Evolutionary conservation across 768 basidiomycete genomes (phyloP), one percentile per base, ranked within the genome.

Genomic region (Pleurotus citrinopileatus): DNA sequence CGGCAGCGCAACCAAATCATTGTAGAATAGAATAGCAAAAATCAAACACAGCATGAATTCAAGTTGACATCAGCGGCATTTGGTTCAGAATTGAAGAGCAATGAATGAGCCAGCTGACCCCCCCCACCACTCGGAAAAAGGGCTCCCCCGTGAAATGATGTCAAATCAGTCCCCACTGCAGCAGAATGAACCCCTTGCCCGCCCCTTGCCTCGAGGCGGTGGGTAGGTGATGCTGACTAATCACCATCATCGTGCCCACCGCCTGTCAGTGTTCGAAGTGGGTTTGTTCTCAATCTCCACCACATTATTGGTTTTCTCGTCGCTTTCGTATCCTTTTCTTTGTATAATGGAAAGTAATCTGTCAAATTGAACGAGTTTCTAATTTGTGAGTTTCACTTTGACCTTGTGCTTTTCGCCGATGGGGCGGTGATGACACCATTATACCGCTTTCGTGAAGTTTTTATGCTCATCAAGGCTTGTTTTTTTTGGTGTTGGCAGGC

Each of bases 211-310:
- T 51, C 20, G 48, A 51, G 48, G 48, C 43, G 23, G 43, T 44
- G 8, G 25, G 25, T 10, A 25, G 43, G 25, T 51, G 48, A 36
- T 51, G 48, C 48, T 51, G n/a, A 37, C 28, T 51, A 15, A 51
- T 28, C 48, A 51, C 1, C 48, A 51, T 29, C 29, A 37, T 50
- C 47, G 47, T 51, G 48, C 48, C 48, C 48, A 51, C 48, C 48
- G 48, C 48, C 48, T 50, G 47, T 36, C 47, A 50, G 19, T 17
- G 23, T 34, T 50, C 34, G 23, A 48, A 36, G 48, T 51, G 48
- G 48, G 48, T 51, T 51, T 51, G 48, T 51, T 51, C 34, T 51
- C 34, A 51, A 51, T 51, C 48, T 51, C 48, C 48, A 51, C 48
- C 34, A 15, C 29, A 50, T 13, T 37, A 34, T 22, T 13, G n/a